phyloP scores from a whole-genome alignment of 2,329 filamentous ascomycete species.

The Knufia fluminis region DNA sequence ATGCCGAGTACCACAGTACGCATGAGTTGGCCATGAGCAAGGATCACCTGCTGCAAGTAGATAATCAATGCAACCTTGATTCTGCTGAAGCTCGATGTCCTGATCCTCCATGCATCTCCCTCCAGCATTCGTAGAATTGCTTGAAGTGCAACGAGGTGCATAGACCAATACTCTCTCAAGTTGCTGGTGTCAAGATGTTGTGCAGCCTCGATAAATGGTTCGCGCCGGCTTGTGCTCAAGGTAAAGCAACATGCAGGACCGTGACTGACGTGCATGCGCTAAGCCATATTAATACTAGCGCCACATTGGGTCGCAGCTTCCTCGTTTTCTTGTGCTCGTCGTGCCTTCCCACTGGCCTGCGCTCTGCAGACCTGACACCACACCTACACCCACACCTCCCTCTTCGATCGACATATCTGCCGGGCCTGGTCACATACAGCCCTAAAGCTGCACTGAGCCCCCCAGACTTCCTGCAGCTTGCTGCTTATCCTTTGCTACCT shows the following conservation, averaged over 20 bases:
- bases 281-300: background rate
- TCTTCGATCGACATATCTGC: background rate
- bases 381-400: background rate
- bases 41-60: background rate
- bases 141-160: no score
- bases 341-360: constrained; percentile 6
- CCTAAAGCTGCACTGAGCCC: background rate
- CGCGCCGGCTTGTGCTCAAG: no score
- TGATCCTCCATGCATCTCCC: no score
- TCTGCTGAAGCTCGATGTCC: no score
- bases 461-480: background rate
- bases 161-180: no score
- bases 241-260: no score
- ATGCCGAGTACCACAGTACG: background rate
- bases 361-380: no score
- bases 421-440: constrained; percentile 4
- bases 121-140: no score
- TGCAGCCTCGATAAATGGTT: background rate
- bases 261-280: background rate
- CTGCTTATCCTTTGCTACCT: background rate
- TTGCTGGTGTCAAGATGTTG: no score
- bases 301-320: background rate
- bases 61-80: background rate
- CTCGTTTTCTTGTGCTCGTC: background rate
- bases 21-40: background rate